Evolutionary conservation across 2,329 filamentous ascomycete genomes (phyloP).

Genomic region (Endothia cerciana): DNA sequence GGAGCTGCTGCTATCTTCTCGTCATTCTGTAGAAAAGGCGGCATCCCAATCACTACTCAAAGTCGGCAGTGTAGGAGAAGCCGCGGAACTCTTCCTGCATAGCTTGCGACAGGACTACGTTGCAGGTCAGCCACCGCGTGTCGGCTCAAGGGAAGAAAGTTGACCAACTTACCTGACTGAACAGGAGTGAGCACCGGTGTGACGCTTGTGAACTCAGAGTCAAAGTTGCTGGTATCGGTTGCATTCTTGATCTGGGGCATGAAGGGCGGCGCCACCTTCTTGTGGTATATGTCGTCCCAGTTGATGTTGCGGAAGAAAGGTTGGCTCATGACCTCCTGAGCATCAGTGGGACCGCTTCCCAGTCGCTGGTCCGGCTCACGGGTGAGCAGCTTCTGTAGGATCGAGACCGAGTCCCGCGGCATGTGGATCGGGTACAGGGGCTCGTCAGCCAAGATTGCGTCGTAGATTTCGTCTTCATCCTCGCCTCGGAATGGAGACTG

Average conservation of each 20-base stretch:
- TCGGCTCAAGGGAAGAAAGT: background rate
- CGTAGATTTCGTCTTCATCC: constrained; percentile 99
- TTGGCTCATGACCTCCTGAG: constrained; percentile 98
- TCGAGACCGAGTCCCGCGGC: constrained; percentile 96
- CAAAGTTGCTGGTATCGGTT: constrained; percentile 99
- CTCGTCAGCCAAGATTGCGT: constrained; percentile 96
- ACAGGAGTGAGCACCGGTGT: constrained; percentile 97
- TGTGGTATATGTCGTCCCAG: constrained; percentile 99
- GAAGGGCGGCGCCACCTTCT: constrained; percentile 88
- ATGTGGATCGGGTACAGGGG: constrained; percentile 98
- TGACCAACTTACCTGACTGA: constrained; percentile 77
- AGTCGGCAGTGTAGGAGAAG: constrained; percentile 96
- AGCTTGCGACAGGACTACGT: constrained; percentile 85
- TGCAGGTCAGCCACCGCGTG: constrained; percentile 17
- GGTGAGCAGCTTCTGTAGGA: constrained; percentile 94
- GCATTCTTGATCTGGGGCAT: constrained; percentile 85
- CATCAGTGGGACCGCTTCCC: constrained; percentile 93
- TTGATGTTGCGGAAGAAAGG: constrained; percentile 97
- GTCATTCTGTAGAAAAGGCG: background rate
- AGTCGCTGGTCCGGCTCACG: constrained; percentile 92
- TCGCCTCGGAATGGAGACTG: constrained; percentile 98
- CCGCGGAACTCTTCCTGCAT: constrained; percentile 99
- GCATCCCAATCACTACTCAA: constrained; percentile 58
- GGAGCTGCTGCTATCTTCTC: background rate
- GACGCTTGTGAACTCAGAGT: constrained; percentile 97